Base-by-base conservation (phyloP, 176 grass and related monocot genomes). In the Themeda triandra region DNA sequence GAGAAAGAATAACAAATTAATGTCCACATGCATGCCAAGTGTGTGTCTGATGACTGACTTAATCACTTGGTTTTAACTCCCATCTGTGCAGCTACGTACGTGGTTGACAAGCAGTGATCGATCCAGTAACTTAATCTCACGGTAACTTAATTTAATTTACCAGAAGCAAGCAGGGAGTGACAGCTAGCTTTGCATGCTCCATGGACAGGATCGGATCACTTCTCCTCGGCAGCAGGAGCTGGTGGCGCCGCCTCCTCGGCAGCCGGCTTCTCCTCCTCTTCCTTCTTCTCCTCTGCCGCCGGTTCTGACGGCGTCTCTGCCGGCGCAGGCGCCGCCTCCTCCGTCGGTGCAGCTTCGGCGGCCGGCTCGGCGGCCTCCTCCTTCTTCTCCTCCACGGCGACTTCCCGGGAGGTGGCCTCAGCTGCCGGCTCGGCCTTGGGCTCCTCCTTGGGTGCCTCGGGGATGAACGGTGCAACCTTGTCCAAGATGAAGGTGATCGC, bases 401-500 rank as follows among this genome's bases (percentile, higher is more conserved):
- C 86, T 12, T 91, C 92, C 39, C 84, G 81, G 72, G 88, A 66
- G 60, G 77, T 70, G 71, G 72, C 78, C 82, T 88, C 90, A 10
- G 30, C 80, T 0, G 83, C 73, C 2, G 84, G 72, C 4, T 39
- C 36, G 36, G 36, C 36, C 36, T 39, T 39, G 36, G 87, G 36
- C 49, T 89, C 80, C 15, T 63, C 80, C 75, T 87, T 90, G 28
- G 92, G 85, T 76, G 88, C 84, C 81, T 95, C 92, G 41, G 83
- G 87, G 45, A 98, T 86, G 44, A 98, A 93, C n/a, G 89, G 83
- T 27, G 89, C 85, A 3, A 94, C 93, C 82, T 98, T 95, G 9
- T 87, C 86, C n/a, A 95, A 82, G 89, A 98, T 66, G 89, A 95
- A 95, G 83, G 87, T 46, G 89, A 98, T 73, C 23, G 91, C 89